phyloP scores from a whole-genome alignment of 1,284 basidiomycete species.

The Sanghuangporus sanghuang region DNA sequence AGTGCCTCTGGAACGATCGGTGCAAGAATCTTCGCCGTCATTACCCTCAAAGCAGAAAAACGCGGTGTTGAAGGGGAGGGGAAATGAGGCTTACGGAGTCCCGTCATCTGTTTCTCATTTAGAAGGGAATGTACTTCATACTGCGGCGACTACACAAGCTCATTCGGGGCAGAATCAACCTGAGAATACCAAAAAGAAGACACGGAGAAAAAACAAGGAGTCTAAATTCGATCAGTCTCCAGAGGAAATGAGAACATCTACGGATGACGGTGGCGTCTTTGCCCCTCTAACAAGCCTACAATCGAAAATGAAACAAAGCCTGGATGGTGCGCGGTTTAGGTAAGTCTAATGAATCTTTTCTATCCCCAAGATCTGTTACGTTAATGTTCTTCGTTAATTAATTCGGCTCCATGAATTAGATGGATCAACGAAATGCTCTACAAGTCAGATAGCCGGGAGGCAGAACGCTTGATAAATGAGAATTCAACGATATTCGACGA shows the following conservation, averaged over 20 bases:
- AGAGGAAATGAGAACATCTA: conserved; percentile 13
- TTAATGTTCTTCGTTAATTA: neutral
- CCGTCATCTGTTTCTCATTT: neutral
- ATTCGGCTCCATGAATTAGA: conserved; percentile 33
- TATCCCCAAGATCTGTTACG: neutral
- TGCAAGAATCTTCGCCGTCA: neutral
- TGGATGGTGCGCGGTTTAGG: conserved; percentile 86
- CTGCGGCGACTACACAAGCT: neutral
- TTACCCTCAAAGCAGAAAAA: neutral
- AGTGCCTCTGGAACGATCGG: neutral
- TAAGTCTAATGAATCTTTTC: conserved; percentile 23
- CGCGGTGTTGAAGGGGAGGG: neutral
- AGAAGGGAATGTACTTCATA: neutral
- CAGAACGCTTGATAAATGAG: conserved; percentile 75
- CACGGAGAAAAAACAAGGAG: conserved; percentile 15
- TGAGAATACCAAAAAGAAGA: neutral
- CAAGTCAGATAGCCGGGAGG: conserved; percentile 71
- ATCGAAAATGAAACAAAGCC: conserved; percentile 65
- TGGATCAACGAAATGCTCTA: conserved; percentile 88
- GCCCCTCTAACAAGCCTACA: conserved; percentile 66
- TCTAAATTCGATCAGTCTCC: neutral
- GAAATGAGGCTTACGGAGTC: neutral
- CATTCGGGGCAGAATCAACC: neutral
- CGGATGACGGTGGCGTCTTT: conserved; percentile 13
- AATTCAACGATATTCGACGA: conserved; percentile 75